Conservation (phyloP, 164 flowering plant species). For the Annona cherimola region DNA sequence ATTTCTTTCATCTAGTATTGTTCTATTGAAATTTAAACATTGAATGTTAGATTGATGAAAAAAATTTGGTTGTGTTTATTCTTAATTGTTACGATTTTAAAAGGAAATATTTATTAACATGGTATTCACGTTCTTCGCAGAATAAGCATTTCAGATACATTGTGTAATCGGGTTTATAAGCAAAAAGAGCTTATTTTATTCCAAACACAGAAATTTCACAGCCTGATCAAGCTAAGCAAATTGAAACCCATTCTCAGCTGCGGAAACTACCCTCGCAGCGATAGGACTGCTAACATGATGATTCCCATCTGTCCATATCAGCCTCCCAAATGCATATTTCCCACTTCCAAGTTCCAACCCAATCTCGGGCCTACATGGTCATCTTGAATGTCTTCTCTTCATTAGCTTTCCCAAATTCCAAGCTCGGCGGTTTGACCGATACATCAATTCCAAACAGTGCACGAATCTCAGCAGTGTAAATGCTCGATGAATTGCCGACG, state of each 20-base stretch:
- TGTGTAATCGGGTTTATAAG: too few relatives aligned
- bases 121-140: too few relatives aligned
- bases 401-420: constrained; percentile 16
- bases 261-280: constrained; percentile 25
- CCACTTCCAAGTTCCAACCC: background rate
- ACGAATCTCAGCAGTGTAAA: constrained; percentile 24
- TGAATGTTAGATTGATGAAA: too few relatives aligned
- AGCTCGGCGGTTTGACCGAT: constrained; percentile 26
- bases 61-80: too few relatives aligned
- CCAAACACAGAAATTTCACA: background rate
- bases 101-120: too few relatives aligned
- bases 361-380: constrained; percentile 12
- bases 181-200: too few relatives aligned
- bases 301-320: constrained; percentile 62
- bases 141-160: too few relatives aligned
- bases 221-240: background rate
- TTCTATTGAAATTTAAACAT: too few relatives aligned
- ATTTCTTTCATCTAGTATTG: too few relatives aligned
- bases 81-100: too few relatives aligned
- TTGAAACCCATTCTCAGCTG: background rate
- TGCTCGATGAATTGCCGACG: constrained; percentile 50
- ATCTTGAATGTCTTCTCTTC: constrained; percentile 51
- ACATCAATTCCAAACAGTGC: constrained; percentile 33
- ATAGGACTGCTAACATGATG: constrained; percentile 70
- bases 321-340: constrained; percentile 47